Evolutionary conservation across 768 basidiomycete species (phyloP), one percentile per base, ranked within the genome.

Genomic region (Boletus rubroflammeus): DNA sequence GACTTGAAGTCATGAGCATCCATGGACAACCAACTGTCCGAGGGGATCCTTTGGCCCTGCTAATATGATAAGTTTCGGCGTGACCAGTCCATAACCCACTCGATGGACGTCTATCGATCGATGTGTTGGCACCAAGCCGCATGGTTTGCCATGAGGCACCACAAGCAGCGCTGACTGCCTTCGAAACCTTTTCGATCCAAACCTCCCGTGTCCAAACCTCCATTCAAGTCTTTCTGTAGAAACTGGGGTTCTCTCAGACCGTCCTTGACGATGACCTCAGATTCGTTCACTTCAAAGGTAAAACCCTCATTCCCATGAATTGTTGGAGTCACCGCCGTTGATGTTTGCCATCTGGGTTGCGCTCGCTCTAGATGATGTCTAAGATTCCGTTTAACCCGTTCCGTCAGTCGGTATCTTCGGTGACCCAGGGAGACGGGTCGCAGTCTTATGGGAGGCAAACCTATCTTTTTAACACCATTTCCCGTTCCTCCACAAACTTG

Each of bases 61-160:
- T 32, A 41, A 51, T 47, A 42, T 39, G 45, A 51, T 19, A 19
- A 13, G 11, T 48, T 21, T 42, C 21, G 40, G 25, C 3, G 43
- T 23, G 35, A 41, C 23, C 23, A 21, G 6, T 48, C 25, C 36
- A 41, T 47, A 39, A n/a, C 19, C 42, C 46, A 51, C 35, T 34
- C 34, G 44, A 40, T 36, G 41, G 17, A 42, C 41, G n/a, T 47
- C 36, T 35, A 62, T 50, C 56, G 50, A 58, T 68, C 40, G 40
- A 25, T 17, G 25, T 28, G 44, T 45, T 34, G 32, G 32, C 35
- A 51, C 23, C 23, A 43, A 10, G 26, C 57, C 54, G 61, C 67
- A 63, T 58, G 61, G 57, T 54, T 34, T 2, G 45, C 60, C 65
- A 66, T 55, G 65, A 66, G 64, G 66, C 66, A 50, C 39, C 53